A percentile compares a stretch with the other conserved stretches of the same genome.
Conservation (phyloP, 768 basidiomycete species). For the Astraeus odoratus region DNA sequence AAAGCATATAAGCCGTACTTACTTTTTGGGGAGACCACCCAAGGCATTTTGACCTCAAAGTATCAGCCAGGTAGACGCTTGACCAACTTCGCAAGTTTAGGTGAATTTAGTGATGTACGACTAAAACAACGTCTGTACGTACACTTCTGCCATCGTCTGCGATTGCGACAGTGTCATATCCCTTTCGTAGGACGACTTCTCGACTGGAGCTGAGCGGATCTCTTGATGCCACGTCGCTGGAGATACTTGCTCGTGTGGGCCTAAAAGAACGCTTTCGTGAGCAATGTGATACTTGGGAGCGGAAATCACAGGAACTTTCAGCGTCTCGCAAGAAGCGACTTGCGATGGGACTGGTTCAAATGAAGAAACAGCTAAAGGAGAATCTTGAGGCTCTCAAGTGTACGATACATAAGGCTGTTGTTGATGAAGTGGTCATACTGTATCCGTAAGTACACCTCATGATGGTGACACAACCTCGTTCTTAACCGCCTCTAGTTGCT, state of each 20-base stretch:
- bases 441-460: slow-evolving; percentile 19
- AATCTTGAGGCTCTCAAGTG: slow-evolving; percentile 3
- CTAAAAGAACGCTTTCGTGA: slow-evolving; percentile 21
- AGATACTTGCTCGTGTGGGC: slow-evolving; percentile 24
- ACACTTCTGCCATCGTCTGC: background rate
- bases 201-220: slow-evolving; percentile 11
- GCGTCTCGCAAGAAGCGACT: background rate
- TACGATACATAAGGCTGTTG: slow-evolving; percentile 17
- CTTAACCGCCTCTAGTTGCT: slow-evolving; percentile 6
- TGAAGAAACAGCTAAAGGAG: background rate
- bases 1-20: slow-evolving; percentile 17
- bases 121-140: slow-evolving; percentile 12
- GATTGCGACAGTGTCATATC: background rate
- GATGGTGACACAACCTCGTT: background rate
- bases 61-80: slow-evolving; percentile 10
- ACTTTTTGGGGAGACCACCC: slow-evolving; percentile 27
- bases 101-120: slow-evolving; percentile 5
- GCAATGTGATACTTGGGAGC: slow-evolving; percentile 18
- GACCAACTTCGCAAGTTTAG: background rate
- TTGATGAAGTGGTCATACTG: slow-evolving; percentile 15
- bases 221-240: slow-evolving; percentile 5
- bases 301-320: slow-evolving; percentile 3
- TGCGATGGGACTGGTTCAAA: background rate
- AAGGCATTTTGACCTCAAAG: slow-evolving; percentile 26
- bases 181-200: slow-evolving; percentile 8